Conservation (phyloP, 306 rosid species). For the Prunus armeniaca region DNA sequence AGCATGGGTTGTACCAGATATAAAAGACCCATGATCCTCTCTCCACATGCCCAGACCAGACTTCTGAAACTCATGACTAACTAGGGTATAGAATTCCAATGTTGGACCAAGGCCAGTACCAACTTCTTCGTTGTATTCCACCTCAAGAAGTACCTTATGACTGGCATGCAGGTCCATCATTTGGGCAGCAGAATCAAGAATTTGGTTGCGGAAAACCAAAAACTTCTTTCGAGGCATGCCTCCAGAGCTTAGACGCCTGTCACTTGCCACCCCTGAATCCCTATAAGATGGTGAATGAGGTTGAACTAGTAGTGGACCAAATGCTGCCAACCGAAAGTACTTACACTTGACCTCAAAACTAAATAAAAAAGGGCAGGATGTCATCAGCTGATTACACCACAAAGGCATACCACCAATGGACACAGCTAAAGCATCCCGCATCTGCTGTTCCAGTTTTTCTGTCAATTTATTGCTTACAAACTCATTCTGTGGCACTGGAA, state of each 20-base stretch:
- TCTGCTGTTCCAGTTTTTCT: constrained; percentile 93
- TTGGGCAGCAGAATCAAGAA: constrained; percentile 81
- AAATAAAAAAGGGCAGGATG: constrained; percentile 77
- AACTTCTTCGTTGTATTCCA: constrained; percentile 91
- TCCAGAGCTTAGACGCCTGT: constrained; percentile 49
- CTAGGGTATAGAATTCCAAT: constrained; percentile 92
- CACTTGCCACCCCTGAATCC: constrained; percentile 44
- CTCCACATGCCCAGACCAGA: constrained; percentile 90
- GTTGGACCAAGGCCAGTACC: constrained; percentile 99
- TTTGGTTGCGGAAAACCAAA: constrained; percentile 62
- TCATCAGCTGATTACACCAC: constrained; percentile 81
- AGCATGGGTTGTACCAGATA: constrained; percentile 30
- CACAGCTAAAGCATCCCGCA: constrained; percentile 76
- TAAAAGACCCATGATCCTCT: constrained; percentile 46
- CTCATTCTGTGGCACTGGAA: constrained; percentile 69
- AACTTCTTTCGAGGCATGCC: constrained; percentile 73
- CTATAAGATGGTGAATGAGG: constrained; percentile 42
- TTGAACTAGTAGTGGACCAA: constrained; percentile 53
- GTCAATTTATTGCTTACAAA: constrained; percentile 85
- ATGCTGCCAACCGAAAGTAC: constrained; percentile 80
- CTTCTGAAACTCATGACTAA: constrained; percentile 86
- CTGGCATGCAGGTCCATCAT: constrained; percentile 81
- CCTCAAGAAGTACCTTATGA: constrained; percentile 79
- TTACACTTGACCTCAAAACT: constrained; percentile 92
- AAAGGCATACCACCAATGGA: constrained; percentile 81